phyloP scores from a whole-genome alignment of 2,329 filamentous ascomycete species.

The Nothophoma quercina region DNA sequence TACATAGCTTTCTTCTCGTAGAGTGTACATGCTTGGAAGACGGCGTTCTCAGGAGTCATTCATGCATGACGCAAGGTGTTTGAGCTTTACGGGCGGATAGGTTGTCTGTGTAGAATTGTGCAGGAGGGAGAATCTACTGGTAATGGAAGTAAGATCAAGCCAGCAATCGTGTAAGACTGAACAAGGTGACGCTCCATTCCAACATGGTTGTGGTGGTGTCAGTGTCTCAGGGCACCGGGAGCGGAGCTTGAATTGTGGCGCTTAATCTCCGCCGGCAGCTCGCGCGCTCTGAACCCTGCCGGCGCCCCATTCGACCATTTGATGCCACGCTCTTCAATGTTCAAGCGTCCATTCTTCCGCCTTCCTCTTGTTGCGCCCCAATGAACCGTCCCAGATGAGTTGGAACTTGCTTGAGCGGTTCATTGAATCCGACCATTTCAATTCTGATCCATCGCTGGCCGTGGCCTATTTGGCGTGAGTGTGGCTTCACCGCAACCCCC shows the following conservation, averaged over 20 bases:
- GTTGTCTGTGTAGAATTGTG: conserved; percentile 1
- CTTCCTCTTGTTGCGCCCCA: conserved; percentile 31
- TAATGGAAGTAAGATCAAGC: conserved; percentile 1
- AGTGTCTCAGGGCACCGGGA: neutral
- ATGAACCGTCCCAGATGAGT: conserved; percentile 58
- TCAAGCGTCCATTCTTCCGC: conserved; percentile 6
- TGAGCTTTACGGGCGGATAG: conserved; percentile 10
- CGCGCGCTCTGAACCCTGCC: conserved; percentile 13
- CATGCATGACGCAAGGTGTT: conserved; percentile 16
- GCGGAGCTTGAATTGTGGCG: neutral
- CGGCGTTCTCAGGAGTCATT: conserved; percentile 5
- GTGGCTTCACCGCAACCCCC: conserved; percentile 19
- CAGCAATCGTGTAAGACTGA: neutral
- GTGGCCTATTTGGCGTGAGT: conserved; percentile 88
- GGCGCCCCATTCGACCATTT: conserved; percentile 6
- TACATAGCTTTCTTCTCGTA: conserved; percentile 24
- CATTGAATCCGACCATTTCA: conserved; percentile 94
- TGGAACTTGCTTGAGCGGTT: conserved; percentile 90
- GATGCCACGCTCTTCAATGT: conserved; percentile 14
- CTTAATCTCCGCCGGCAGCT: conserved; percentile 9
- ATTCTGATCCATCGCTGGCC: conserved; percentile 86
- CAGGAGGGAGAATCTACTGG: neutral
- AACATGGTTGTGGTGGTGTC: neutral
- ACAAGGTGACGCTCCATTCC: neutral
- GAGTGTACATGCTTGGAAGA: conserved; percentile 1